phyloP scores from a whole-genome alignment of 805 yeast genomes.

The Pichia ethanolica region DNA sequence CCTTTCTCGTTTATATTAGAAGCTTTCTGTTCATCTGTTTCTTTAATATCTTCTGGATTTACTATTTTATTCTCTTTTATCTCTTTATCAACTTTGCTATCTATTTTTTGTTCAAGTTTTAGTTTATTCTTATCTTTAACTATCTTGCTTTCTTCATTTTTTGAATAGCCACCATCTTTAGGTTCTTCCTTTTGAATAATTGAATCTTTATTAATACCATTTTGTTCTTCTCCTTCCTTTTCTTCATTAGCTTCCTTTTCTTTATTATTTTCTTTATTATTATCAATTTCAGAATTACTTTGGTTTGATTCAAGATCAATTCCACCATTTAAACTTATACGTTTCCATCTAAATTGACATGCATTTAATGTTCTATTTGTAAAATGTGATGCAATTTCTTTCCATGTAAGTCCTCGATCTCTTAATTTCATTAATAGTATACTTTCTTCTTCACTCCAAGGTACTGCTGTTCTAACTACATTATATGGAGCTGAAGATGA shows the following conservation, averaged over 20 bases:
- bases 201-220: too few relatives aligned
- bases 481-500: not conserved
- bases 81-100: too few relatives aligned
- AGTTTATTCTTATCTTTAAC: too few relatives aligned
- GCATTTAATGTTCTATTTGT: constrained; percentile 7
- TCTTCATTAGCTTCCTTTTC: not conserved
- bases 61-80: too few relatives aligned
- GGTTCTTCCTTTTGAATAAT: too few relatives aligned
- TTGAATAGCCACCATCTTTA: too few relatives aligned
- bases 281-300: not conserved
- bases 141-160: too few relatives aligned
- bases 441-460: constrained; percentile 6
- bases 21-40: too few relatives aligned
- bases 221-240: too few relatives aligned
- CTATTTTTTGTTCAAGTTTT: too few relatives aligned
- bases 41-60: too few relatives aligned
- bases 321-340: constrained; percentile 4
- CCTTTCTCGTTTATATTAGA: too few relatives aligned
- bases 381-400: constrained; percentile 6
- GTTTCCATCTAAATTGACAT: constrained; percentile 10
- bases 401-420: constrained; percentile 5
- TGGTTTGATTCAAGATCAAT: not conserved
- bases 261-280: not conserved
- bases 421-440: constrained; percentile 1
- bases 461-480: constrained; percentile 3